Evolutionary conservation across 2,329 filamentous ascomycete genomes (phyloP).

Genomic region (Aschersonia sp.): DNA sequence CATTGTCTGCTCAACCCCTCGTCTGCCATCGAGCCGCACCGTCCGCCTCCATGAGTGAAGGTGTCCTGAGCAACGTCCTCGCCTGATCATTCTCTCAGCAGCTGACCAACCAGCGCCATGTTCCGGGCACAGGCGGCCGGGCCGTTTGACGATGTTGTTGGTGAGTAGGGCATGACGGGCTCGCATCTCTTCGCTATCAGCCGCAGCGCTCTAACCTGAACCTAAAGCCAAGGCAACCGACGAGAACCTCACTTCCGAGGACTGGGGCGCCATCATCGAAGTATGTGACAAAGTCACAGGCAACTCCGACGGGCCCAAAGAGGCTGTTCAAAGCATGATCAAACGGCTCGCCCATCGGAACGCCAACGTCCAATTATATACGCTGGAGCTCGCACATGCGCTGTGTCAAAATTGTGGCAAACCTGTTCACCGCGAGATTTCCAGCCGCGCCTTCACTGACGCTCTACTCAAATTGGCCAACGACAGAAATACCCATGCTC

Average conservation of each 20-base stretch:
- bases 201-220: neutral
- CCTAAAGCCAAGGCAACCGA: slow-evolving; percentile 64
- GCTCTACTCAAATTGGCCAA: slow-evolving; percentile 78
- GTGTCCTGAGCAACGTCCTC: too few species aligned
- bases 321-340: slow-evolving; percentile 80
- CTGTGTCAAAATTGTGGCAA: slow-evolving; percentile 85
- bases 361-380: slow-evolving; percentile 91
- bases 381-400: slow-evolving; percentile 83
- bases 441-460: slow-evolving; percentile 87
- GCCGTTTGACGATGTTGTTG: slow-evolving; percentile 44
- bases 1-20: too few species aligned
- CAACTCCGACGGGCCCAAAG: slow-evolving; percentile 52
- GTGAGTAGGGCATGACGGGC: slow-evolving; percentile 23
- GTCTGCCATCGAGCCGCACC: too few species aligned
- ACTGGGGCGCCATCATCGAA: slow-evolving; percentile 51
- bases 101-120: slow-evolving; percentile 21
- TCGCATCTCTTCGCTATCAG: neutral
- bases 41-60: too few species aligned
- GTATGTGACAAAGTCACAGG: slow-evolving; percentile 44
- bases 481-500: slow-evolving; percentile 89
- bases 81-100: too few species aligned
- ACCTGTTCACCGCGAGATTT: slow-evolving; percentile 75
- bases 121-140: slow-evolving; percentile 42
- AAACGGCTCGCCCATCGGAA: slow-evolving; percentile 86
- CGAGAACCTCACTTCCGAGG: slow-evolving; percentile 84